Base-by-base conservation (phyloP, 495 filamentous ascomycete species). In the Trichoderma erinaceum region DNA sequence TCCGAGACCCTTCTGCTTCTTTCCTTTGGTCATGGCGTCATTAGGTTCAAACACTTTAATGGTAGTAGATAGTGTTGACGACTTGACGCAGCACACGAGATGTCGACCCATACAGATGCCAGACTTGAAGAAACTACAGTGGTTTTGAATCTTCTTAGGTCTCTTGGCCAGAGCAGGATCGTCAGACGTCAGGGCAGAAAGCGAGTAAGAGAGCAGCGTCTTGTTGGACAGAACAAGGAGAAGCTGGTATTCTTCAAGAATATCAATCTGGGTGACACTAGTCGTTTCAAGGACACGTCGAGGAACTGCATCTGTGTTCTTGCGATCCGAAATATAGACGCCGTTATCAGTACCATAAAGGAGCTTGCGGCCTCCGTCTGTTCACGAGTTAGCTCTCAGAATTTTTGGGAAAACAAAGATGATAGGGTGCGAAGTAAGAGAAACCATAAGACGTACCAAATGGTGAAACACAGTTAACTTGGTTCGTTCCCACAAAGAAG, bases 1-100 rank as follows among this genome's bases (percentile, higher is more conserved):
- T 70, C 90, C 88, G 63, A 98, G 88, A 25, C 95, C 93, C 64
- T 92, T 92, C 71, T 94, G 94, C 80, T 92, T 96, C 79, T 92
- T 92, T 27, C 89, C 88, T 77, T 91, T 92, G 25, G 90, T 88
- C 80, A 95, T 85, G 56, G 90, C 88, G 73, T 98, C 96, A 80
- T 93, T 94, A 2, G 96, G 96, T 77, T 99, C 96, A 78, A 90
- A 97, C 11, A 98, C 96, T 77, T 97, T 97, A 82, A 99, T 95
- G 11, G 93, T 97, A 11, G 91, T 95, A 50, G 90, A 94, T 32
- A 97, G 82, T 8, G 92, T 89, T 8, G 88, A 91, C 58, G 89
- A 93, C 81, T 96, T 97, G 70, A 97, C 95, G 69, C 91, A 93
- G 77, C 93, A 97, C 23, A 99, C 94, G 46, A 98, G 82, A 75